Percentiles rank a stretch among this genome's conserved stretches.
phyloP scores from a whole-genome alignment of 768 basidiomycete species.

The Amyloporia xantha region DNA sequence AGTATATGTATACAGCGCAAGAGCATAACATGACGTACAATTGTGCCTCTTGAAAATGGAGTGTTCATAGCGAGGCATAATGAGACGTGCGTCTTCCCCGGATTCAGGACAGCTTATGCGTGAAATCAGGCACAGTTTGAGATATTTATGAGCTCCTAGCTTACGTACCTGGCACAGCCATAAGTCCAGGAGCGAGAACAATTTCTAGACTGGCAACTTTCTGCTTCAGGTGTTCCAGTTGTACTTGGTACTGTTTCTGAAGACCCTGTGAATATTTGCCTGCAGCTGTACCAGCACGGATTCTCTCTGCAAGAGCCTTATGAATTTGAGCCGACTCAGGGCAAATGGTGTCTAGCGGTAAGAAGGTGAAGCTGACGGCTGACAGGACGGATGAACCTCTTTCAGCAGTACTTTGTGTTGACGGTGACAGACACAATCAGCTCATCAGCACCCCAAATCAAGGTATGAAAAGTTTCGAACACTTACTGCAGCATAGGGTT shows the following conservation, averaged over 20 bases:
- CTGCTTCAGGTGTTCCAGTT: constrained; percentile 9
- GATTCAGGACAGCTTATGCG: constrained; percentile 20
- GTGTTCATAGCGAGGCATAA: constrained; percentile 20
- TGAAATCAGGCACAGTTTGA: too few species aligned
- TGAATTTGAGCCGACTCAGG: background rate
- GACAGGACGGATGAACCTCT: constrained; percentile 7
- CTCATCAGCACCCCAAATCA: too few species aligned
- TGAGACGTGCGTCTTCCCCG: constrained; percentile 22
- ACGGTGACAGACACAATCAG: too few species aligned
- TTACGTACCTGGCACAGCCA: constrained; percentile 5
- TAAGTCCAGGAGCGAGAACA: constrained; percentile 2
- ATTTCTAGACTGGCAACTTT: constrained; percentile 10
- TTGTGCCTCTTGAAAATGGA: constrained; percentile 23
- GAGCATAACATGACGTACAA: constrained; percentile 15
- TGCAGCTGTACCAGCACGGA: constrained; percentile 14
- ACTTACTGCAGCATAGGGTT: constrained; percentile 18
- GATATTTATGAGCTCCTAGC: too few species aligned
- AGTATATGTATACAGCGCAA: background rate
- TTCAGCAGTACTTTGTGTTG: too few species aligned
- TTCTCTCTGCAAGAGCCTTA: constrained; percentile 4
- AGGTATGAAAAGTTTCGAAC: too few species aligned
- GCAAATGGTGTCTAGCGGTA: background rate
- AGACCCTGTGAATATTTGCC: constrained; percentile 1
- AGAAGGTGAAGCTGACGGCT: constrained; percentile 2
- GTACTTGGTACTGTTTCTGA: constrained; percentile 15